A percentile compares a stretch with the other conserved stretches of the same genome.
phyloP scores from a whole-genome alignment of 2,329 filamentous ascomycete genomes.

The Amphichorda felina region DNA sequence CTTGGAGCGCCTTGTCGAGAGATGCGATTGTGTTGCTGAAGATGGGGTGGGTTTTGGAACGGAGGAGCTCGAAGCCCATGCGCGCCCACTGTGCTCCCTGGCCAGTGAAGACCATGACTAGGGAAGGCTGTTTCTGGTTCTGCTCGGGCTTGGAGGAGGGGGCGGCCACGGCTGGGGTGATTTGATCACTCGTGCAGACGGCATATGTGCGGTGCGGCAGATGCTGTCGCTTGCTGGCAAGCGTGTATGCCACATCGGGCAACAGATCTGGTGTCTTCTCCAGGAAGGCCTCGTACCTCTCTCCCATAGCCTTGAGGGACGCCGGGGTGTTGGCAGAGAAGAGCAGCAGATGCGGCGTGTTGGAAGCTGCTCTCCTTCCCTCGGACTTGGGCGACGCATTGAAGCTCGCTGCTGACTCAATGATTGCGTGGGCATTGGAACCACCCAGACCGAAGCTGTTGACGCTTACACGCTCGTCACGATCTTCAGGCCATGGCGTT shows the following conservation, averaged over 20 bases:
- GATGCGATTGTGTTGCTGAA: not conserved
- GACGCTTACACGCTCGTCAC: slow-evolving; percentile 5
- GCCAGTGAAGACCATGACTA: slow-evolving; percentile 30
- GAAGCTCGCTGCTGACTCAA: slow-evolving; percentile 13
- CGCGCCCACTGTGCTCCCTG: slow-evolving; percentile 25
- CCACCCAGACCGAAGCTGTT: slow-evolving; percentile 29
- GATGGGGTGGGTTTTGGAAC: not conserved
- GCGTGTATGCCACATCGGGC: too few species aligned
- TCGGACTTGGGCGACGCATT: not conserved
- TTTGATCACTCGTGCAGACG: slow-evolving; percentile 7
- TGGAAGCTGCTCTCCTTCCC: not conserved
- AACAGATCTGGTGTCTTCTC: not conserved
- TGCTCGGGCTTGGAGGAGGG: slow-evolving; percentile 3
- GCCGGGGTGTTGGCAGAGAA: not conserved
- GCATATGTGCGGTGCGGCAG: slow-evolving; percentile 8
- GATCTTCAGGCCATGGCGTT: not conserved
- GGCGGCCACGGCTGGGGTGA: slow-evolving; percentile 6
- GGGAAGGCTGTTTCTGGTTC: not conserved
- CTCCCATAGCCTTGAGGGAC: not conserved
- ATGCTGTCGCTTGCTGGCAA: too few species aligned
- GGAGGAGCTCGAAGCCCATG: slow-evolving; percentile 16
- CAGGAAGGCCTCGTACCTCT: not conserved
- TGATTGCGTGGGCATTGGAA: slow-evolving; percentile 29
- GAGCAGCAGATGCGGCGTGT: not conserved
- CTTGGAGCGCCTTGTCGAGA: not conserved